Evolutionary conservation across 1,284 basidiomycete genomes (phyloP).

Genomic region (Gomphus bonarii): DNA sequence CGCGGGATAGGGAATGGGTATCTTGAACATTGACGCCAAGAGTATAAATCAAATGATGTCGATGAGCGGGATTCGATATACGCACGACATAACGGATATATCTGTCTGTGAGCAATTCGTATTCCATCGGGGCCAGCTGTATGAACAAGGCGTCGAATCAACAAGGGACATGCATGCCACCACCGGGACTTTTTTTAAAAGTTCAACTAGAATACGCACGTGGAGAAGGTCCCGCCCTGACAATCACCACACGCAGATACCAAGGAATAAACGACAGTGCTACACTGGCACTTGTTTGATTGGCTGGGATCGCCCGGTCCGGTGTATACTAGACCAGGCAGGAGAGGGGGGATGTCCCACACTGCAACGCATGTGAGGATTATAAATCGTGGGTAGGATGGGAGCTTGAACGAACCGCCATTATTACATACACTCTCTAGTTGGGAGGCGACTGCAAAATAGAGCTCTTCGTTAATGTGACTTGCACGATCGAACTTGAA

Average conservation of each 20-base stretch:
- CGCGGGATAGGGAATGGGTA: not conserved
- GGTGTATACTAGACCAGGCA: not conserved
- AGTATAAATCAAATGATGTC: not conserved
- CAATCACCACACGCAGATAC: slow-evolving; percentile 7
- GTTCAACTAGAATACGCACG: not conserved
- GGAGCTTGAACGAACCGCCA: not conserved
- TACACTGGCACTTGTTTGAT: slow-evolving; percentile 5
- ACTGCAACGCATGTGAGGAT: not conserved
- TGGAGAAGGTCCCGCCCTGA: not conserved
- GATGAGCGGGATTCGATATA: not conserved
- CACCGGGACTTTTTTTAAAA: too few species aligned
- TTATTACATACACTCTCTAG: not conserved
- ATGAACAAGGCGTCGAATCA: not conserved
- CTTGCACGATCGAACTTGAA: not conserved
- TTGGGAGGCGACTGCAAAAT: not conserved
- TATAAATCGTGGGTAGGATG: not conserved
- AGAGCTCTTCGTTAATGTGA: not conserved
- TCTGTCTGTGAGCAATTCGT: not conserved
- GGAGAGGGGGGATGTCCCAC: not conserved
- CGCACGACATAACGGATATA: not conserved
- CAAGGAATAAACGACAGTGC: slow-evolving; percentile 3
- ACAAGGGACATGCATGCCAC: not conserved
- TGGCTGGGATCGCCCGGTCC: not conserved
- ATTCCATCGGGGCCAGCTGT: slow-evolving; percentile 1
- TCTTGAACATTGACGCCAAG: not conserved